Base-by-base conservation (phyloP, 2,329 filamentous ascomycete genomes). In the Scytalidium lignicola region DNA sequence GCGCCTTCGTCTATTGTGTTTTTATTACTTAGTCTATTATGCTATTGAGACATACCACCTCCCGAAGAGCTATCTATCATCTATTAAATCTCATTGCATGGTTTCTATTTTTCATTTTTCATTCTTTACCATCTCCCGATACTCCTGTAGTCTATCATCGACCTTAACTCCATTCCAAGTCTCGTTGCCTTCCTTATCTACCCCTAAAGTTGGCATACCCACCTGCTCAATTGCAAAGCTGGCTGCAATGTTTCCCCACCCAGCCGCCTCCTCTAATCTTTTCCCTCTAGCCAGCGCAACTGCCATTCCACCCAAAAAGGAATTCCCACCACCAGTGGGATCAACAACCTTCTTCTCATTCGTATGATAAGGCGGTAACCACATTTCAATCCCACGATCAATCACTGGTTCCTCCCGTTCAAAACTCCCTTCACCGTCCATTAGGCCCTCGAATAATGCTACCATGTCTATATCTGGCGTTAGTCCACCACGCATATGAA, bases 151-250 rank as follows among this genome's bases (percentile, higher is more conserved):
- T 46, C 83, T 71, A 18, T 77, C 70, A 4, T 74, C 64, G 3
- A 84, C 78, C 20, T 62, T 62, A 5, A 74, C 71, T 1, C 76
- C 79, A 60, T 86, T 86, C 82, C 83, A 86, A 17, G 70, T 76
- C 66, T 86, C 82, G 19, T 60, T 56, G 5, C 73, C 75, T 3
- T 70, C 56, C 8, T 65, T 68, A 46, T 74, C 67, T 43, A 41
- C 54, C 2, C 64, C 70, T 12, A 90, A 62, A 1, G 65, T 65
- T 0, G 92, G 92, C 65, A 95, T 80, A 0, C 93, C 92, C 46
- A 95, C 83, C 67, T 99, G 93, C 69, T 99, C 91, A 60, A 99
- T 95, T 15, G 89, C 89, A 67, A 96, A 93, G 61, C 90, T 91
- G 7, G 93, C 92, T 2, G 90, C 86, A 5, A 97, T 78, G 42